Conservation (phyloP, 1,284 basidiomycete genomes). For the Cystobasidiaceae sp. region DNA sequence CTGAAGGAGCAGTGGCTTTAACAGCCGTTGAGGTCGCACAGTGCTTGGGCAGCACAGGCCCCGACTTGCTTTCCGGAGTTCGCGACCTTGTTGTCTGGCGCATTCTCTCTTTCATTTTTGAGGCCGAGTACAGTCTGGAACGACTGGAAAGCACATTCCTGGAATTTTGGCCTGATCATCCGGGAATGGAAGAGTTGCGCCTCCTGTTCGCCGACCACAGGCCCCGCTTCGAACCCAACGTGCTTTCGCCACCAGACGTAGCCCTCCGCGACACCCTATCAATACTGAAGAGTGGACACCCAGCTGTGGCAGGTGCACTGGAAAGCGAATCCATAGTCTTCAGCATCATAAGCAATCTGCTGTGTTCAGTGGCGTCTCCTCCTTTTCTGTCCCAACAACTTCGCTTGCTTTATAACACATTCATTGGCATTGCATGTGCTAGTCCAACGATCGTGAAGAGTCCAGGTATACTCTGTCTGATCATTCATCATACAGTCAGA, state of each 20-base stretch:
- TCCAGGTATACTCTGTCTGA: constrained; percentile 45
- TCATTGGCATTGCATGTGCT: constrained; percentile 65
- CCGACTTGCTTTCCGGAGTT: background rate
- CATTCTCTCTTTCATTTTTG: constrained; percentile 33
- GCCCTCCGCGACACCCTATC: background rate
- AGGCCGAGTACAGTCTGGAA: constrained; percentile 1
- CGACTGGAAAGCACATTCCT: background rate
- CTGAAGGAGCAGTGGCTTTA: constrained; percentile 44
- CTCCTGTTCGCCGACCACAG: background rate
- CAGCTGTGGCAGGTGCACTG: background rate
- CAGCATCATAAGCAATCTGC: constrained; percentile 67
- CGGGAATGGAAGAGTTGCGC: background rate
- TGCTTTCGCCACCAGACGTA: background rate
- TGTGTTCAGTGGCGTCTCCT: constrained; percentile 61
- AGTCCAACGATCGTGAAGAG: constrained; percentile 55
- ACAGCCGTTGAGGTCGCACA: constrained; percentile 23
- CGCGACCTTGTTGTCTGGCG: constrained; percentile 34
- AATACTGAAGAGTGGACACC: background rate
- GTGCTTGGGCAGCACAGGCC: too few species aligned
- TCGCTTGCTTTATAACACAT: constrained; percentile 66
- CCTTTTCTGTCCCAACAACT: constrained; percentile 80
- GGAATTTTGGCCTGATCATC: background rate
- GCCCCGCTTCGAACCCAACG: background rate
- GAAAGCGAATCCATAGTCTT: constrained; percentile 53
- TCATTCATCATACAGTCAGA: constrained; percentile 63